Base-by-base conservation (phyloP, 169 alveolate genomes). In the Plasmodium yoelii region DNA sequence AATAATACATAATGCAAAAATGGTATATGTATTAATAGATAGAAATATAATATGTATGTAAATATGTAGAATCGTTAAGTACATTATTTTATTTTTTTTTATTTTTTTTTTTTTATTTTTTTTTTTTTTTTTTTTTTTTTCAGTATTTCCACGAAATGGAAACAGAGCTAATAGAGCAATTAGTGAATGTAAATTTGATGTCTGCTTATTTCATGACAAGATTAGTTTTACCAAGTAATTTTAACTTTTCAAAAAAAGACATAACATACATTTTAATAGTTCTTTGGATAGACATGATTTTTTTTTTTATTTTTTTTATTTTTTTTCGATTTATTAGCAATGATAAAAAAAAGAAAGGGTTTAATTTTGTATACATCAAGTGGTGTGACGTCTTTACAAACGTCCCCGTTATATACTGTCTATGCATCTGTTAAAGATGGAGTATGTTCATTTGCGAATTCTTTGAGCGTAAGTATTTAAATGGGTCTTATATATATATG, bases 341-440 rank as follows among this genome's bases (percentile, higher is more conserved):
- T 75, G 88, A 61, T 75, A 26, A 63, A 68, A 26, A 91, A 92
- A 53, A 82, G 69, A 56, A 65, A 86, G 3, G 94, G 94, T 19
- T 87, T 92, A 53, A 75, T 91, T 57, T 87, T 91, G 5, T 91
- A 86, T 60, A 91, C 91, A 47, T 91, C 93, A 13, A 91, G 94
- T 68, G 94, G 94, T 12, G 73, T 87, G 1, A 73, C 94, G 28
- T 74, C 88, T 39, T 61, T 91, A n/a, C 69, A 73, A 61, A 49
- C 94, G 5, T 87, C 77, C 55, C 94, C 94, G 5, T 82, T 91
- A n/a, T 91, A 91, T 34, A 72, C 93, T 1, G 77, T 80, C n/a
- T 91, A 91, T 34, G 92, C 93, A 22, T 87, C 94, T 7, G 91
- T 88, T n/a, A 91, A 91, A 67, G 87, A 88, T n/a, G 94, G 77